A percentile compares a stretch with the other conserved stretches of the same genome.
Conservation (phyloP, 176 grass and related monocot species). For the Musa acuminata region DNA sequence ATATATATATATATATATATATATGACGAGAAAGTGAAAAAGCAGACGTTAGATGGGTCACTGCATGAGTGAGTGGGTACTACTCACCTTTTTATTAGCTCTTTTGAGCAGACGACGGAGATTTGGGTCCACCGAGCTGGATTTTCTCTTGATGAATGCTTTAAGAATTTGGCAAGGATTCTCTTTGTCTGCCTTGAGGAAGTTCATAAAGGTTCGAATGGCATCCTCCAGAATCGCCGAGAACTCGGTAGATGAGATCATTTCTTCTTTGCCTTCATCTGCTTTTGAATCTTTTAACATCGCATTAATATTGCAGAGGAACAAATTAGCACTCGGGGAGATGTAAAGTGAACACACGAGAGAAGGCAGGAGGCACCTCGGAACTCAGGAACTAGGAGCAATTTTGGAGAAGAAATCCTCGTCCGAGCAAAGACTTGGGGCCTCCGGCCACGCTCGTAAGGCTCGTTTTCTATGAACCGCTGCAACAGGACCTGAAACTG, state of each 20-base stretch:
- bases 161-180: constrained; percentile 64
- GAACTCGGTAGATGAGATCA: constrained; percentile 73
- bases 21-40: neutral
- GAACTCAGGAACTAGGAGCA: constrained; percentile 83
- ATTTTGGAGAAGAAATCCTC: constrained; percentile 65
- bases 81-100: constrained; percentile 8
- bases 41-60: neutral
- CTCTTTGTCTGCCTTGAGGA: constrained; percentile 57
- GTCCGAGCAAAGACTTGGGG: constrained; percentile 66
- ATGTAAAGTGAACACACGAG: neutral
- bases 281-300: constrained; percentile 1
- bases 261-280: constrained; percentile 55
- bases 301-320: neutral
- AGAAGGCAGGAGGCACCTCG: constrained; percentile 28
- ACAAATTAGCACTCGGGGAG: neutral
- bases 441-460: constrained; percentile 52
- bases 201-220: constrained; percentile 80
- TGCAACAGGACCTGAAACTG: constrained; percentile 85
- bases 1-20: neutral
- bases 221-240: constrained; percentile 50
- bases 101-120: constrained; percentile 1
- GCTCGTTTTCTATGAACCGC: constrained; percentile 91
- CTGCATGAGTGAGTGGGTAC: too few relatives aligned
- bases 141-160: neutral
- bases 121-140: neutral